Base-by-base conservation (phyloP, 768 basidiomycete species). In the Guyanaporus albipodus region DNA sequence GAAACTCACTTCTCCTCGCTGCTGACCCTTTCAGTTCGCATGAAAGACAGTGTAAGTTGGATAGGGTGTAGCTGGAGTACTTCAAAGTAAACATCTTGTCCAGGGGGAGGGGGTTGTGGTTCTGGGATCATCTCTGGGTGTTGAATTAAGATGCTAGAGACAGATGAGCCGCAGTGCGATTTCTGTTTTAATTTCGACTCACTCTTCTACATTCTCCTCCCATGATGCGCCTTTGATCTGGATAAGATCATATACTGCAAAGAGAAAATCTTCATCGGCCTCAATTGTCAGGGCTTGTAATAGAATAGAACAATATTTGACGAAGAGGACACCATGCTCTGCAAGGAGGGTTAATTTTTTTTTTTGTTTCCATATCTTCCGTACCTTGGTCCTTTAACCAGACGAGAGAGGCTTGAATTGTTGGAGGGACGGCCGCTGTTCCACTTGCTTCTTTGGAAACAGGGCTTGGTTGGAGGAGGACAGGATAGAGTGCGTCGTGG, bases 321-420 rank as follows among this genome's bases (percentile, higher is more conserved):
- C 77, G 64, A 96, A 98, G n/a, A 91, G 67, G 8, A 99, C 96
- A 15, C 96, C 96, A 54, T 98, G 96, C n/a, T 86, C 96, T 99
- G 44, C 33, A 11, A 39, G 37, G 12, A 14, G 5, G 6, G 4
- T 53, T 4, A 41, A 45, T 12, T 15, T 15, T 33, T 38, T 31
- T 2, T 2, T 6, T 17, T 33, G 32, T 14, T 22, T 6, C 19
- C 12, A 32, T 28, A 43, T 17, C 4, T 37, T 42, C 18, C 32
- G 59, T 51, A 91, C 95, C 90, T 76, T 91, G 81, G 61, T 98
- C 95, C 58, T 97, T 97, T 46, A 98, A 71, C 73, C 94, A 84
- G 42, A 91, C 82, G 3, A 94, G 72, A 4, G 92, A 93, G 0
- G 78, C 82, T 63, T 98, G 93, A 19, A 97, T 74, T 4, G 91